Percentiles rank a stretch among this genome's conserved stretches.
Evolutionary conservation across 306 rosid species (phyloP).

Genomic region (Sechiopsis laciniata): DNA sequence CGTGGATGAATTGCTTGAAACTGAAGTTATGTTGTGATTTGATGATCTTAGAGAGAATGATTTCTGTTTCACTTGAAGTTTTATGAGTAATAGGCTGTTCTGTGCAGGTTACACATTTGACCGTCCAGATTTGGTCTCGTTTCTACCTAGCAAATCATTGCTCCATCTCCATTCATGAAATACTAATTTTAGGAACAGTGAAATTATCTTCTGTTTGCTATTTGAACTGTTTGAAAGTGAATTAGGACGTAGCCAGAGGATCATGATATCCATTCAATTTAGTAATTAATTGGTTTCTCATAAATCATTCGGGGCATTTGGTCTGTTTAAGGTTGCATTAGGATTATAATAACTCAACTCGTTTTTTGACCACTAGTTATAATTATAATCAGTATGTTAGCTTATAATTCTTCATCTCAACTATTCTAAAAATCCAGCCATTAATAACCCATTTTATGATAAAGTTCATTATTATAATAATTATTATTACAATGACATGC

Average conservation of each 20-base stretch:
- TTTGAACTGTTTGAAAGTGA: not conserved
- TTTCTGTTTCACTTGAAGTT: slow-evolving; percentile 2
- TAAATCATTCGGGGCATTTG: not conserved
- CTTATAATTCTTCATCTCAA: too few relatives aligned
- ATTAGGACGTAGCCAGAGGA: too few relatives aligned
- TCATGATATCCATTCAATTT: too few relatives aligned
- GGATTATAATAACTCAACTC: too few relatives aligned
- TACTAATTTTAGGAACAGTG: slow-evolving; percentile 15
- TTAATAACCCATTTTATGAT: too few relatives aligned
- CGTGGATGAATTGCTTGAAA: not conserved
- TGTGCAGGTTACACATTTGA: not conserved
- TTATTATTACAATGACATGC: too few relatives aligned
- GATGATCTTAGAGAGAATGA: not conserved
- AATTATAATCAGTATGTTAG: too few relatives aligned
- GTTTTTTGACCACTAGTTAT: too few relatives aligned
- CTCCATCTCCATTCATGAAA: not conserved
- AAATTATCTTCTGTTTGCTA: not conserved
- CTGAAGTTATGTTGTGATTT: not conserved
- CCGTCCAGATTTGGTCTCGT: not conserved
- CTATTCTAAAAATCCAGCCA: too few relatives aligned
- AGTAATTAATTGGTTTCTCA: not conserved
- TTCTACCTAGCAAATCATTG: not conserved
- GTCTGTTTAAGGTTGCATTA: too few relatives aligned
- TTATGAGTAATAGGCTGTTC: not conserved
- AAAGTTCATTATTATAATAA: too few relatives aligned